These are phyloP conservation scores for Phytopythium montanum DNA, from an alignment of 352 stramenopile species.

Conservation along the genomic window DNA sequence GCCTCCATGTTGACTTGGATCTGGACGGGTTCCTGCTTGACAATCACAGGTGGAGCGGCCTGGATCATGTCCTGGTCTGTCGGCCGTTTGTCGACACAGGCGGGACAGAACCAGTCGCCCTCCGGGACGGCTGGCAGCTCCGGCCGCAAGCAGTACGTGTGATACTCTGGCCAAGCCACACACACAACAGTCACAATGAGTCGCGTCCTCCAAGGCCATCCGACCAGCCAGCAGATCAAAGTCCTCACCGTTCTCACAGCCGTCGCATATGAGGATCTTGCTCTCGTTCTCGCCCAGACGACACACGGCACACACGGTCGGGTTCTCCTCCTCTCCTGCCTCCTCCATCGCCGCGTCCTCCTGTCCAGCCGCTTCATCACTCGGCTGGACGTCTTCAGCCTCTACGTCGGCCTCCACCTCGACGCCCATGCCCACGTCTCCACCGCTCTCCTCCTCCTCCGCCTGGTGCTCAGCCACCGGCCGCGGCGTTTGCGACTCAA, in stretches of 20 bases:
- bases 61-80: not conserved
- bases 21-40: slow-evolving; percentile 20
- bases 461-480: not conserved
- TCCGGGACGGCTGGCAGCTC: slow-evolving; percentile 37
- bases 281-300: slow-evolving; percentile 30
- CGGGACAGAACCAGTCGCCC: slow-evolving; percentile 56
- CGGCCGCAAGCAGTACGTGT: slow-evolving; percentile 56
- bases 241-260: slow-evolving; percentile 34
- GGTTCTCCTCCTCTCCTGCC: slow-evolving; percentile 17
- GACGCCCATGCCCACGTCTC: slow-evolving; percentile 26
- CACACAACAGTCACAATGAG: not conserved
- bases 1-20: not conserved
- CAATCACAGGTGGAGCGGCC: not conserved
- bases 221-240: not conserved
- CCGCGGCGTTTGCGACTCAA: slow-evolving; percentile 28
- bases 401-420: no score
- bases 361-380: not conserved
- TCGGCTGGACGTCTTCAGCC: slow-evolving; percentile 8
- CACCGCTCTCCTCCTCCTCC: slow-evolving; percentile 5
- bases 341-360: slow-evolving; percentile 1
- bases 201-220: no score
- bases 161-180: slow-evolving; percentile 33
- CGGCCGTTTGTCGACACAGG: slow-evolving; percentile 21
- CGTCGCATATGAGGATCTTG: slow-evolving; percentile 51
- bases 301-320: slow-evolving; percentile 42